Conservation (phyloP, 148 eudicot genomes). For the Silene uniflora region DNA sequence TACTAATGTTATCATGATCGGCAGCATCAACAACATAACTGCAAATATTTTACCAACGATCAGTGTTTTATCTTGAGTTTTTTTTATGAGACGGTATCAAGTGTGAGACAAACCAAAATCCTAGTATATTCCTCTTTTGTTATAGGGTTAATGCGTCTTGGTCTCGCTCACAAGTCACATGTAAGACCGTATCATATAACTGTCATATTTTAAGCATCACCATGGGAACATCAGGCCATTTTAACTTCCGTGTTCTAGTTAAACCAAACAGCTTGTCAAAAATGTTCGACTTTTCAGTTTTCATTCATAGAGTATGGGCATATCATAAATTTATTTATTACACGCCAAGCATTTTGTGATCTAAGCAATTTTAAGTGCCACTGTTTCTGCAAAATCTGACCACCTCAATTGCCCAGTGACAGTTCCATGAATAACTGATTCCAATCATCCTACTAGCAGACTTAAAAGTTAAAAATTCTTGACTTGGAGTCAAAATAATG, state of each 20-base stretch:
- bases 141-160: neutral
- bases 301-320: neutral
- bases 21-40: conserved; percentile 98
- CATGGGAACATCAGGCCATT: neutral
- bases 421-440: neutral
- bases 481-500: neutral
- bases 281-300: neutral
- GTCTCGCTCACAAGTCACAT: neutral
- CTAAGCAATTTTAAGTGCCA: neutral
- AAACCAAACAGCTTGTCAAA: neutral
- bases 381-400: neutral
- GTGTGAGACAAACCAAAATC: neutral
- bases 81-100: no score
- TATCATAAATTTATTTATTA: neutral
- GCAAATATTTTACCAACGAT: conserved; percentile 24
- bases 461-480: neutral
- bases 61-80: neutral
- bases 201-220: neutral
- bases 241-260: neutral
- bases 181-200: neutral
- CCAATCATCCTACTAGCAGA: neutral
- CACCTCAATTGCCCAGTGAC: neutral
- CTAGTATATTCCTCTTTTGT: neutral
- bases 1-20: conserved; percentile 82
- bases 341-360: neutral